Conservation (phyloP, 345 rosid genomes). For the Hibiscus mutabilis region DNA sequence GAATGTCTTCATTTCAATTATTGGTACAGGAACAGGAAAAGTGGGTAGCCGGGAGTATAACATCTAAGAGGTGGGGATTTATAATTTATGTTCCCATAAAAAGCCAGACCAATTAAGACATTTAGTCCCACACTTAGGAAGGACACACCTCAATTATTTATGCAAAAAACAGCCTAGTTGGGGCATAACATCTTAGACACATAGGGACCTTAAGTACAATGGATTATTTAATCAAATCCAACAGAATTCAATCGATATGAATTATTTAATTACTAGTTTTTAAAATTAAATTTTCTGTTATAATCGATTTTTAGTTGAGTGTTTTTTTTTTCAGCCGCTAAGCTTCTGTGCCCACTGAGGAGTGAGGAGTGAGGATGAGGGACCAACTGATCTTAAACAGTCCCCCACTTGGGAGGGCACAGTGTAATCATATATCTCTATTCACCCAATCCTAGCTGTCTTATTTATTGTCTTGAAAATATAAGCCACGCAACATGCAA, state of each 20-base stretch:
- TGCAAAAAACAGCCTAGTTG: background rate
- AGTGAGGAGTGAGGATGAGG: too few species aligned
- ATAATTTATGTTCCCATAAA: background rate
- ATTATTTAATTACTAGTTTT: too few species aligned
- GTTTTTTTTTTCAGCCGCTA: background rate
- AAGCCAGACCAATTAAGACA: slow-evolving; percentile 1
- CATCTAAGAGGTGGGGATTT: background rate
- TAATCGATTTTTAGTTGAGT: too few species aligned
- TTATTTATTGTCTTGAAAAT: background rate
- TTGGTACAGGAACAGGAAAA: background rate
- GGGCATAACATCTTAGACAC: background rate
- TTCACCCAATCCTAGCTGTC: background rate
- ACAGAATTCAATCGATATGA: too few species aligned
- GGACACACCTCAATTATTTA: slow-evolving; percentile 2
- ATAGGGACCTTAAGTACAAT: too few species aligned
- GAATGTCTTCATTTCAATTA: background rate
- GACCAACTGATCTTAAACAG: slow-evolving; percentile 10
- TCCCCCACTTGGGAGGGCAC: slow-evolving; percentile 11
- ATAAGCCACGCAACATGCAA: background rate
- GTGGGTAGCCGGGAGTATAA: background rate
- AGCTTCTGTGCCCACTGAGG: background rate
- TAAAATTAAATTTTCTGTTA: background rate
- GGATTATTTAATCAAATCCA: too few species aligned
- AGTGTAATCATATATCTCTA: background rate
- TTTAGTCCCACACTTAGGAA: slow-evolving; percentile 11